These are phyloP conservation scores for Scutellaria baicalensis DNA, from an alignment of 257 asterid genomes.

Conservation along the genomic window DNA sequence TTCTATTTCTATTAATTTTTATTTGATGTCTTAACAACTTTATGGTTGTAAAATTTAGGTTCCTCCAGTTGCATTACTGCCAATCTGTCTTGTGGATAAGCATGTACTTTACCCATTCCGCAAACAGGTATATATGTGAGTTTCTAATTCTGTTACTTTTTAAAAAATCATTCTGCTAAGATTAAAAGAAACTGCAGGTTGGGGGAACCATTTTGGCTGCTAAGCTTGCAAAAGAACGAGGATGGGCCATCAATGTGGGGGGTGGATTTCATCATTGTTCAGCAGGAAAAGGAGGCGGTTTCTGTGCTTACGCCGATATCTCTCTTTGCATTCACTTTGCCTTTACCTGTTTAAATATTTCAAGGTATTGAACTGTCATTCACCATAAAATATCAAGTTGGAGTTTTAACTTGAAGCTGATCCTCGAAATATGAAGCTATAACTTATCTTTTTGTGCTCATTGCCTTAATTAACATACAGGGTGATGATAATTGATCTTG, in stretches of 20 bases:
- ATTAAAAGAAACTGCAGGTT: slow-evolving; percentile 39
- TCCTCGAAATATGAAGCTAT: not conserved
- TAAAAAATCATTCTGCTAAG: not conserved
- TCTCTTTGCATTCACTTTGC: slow-evolving; percentile 89
- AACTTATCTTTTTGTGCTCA: slow-evolving; percentile 16
- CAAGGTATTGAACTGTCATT: slow-evolving; percentile 47
- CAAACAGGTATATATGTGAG: slow-evolving; percentile 52
- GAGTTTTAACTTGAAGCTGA: not conserved
- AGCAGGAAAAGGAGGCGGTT: slow-evolving; percentile 87
- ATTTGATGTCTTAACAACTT: slow-evolving; percentile 3
- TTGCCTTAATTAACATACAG: slow-evolving; percentile 32
- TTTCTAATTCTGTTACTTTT: not conserved
- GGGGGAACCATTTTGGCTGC: slow-evolving; percentile 97
- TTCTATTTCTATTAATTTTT: not conserved
- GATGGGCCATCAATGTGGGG: slow-evolving; percentile 96
- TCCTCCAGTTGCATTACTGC: slow-evolving; percentile 78
- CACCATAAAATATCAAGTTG: not conserved
- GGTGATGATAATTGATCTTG: slow-evolving; percentile 96
- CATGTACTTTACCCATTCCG: slow-evolving; percentile 80
- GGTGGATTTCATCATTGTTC: slow-evolving; percentile 99
- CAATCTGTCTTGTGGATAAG: slow-evolving; percentile 74
- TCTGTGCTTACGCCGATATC: slow-evolving; percentile 89
- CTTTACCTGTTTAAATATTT: slow-evolving; percentile 49
- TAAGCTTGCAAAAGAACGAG: slow-evolving; percentile 89
- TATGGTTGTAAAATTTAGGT: slow-evolving; percentile 39